Conservation (phyloP, 106 monocot genomes). For the Gastrodia elata region DNA sequence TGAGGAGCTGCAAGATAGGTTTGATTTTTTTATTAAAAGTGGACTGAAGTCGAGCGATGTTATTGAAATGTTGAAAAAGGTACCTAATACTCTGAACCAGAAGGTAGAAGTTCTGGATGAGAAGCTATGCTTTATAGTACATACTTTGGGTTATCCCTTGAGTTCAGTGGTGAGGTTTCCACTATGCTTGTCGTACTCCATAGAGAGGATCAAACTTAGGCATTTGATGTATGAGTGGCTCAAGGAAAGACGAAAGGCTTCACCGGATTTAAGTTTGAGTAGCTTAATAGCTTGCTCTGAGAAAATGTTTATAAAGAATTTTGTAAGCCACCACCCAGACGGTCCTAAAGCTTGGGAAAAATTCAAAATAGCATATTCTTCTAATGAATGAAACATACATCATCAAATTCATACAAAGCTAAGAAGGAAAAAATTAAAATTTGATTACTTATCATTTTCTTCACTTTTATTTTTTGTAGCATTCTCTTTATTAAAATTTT, state of each 20-base stretch:
- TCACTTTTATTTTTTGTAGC: no score
- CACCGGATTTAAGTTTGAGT: slow-evolving; percentile 26
- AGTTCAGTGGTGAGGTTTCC: slow-evolving; percentile 44
- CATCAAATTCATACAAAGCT: no score
- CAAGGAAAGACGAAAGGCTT: slow-evolving; percentile 31
- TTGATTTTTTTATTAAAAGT: slow-evolving; percentile 39
- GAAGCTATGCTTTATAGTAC: slow-evolving; percentile 59
- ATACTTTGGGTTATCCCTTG: slow-evolving; percentile 38
- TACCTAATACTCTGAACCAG: slow-evolving; percentile 54
- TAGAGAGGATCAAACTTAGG: slow-evolving; percentile 45
- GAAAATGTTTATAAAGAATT: slow-evolving; percentile 26
- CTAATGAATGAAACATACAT: slow-evolving; percentile 17
- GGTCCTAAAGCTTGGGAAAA: slow-evolving; percentile 50
- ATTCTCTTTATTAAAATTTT: no score
- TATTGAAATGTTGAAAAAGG: slow-evolving; percentile 37
- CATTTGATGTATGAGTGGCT: slow-evolving; percentile 80
- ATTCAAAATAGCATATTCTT: slow-evolving; percentile 27
- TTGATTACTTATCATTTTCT: no score
- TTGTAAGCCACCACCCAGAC: slow-evolving; percentile 27
- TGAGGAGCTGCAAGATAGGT: slow-evolving; percentile 61
- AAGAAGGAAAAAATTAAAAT: no score
- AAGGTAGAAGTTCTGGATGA: slow-evolving; percentile 35
- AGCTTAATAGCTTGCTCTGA: slow-evolving; percentile 47
- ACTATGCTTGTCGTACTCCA: slow-evolving; percentile 34
- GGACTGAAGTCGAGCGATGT: slow-evolving; percentile 48